Conservation (phyloP, 2,329 filamentous ascomycete genomes). For the Hypoxylon rubiginosum region DNA sequence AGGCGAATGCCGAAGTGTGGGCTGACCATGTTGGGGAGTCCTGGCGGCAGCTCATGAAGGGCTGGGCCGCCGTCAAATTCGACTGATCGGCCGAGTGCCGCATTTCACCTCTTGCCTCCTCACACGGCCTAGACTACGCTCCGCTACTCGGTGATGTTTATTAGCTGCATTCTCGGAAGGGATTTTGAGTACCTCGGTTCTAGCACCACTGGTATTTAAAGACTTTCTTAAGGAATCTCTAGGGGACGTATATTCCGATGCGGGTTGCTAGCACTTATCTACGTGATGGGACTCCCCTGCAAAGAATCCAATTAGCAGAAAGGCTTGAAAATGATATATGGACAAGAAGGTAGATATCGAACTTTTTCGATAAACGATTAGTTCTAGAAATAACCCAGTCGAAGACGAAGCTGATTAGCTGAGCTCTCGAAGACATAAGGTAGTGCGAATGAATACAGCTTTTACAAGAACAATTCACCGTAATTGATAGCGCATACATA, state of each 20-base stretch:
- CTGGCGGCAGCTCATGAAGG: conserved; percentile 57
- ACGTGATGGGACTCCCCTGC: not conserved
- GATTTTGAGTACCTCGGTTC: not conserved
- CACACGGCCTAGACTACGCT: not conserved
- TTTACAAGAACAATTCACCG: not conserved
- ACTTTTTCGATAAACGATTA: not conserved
- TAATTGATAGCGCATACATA: not conserved
- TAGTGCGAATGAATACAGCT: not conserved
- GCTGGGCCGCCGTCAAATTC: conserved; percentile 54
- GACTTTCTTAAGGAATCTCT: not conserved
- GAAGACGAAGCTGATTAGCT: not conserved
- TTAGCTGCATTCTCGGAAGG: not conserved
- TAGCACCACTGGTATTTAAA: not conserved
- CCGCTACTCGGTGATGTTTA: not conserved
- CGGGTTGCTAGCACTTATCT: not conserved
- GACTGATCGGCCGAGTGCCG: conserved; percentile 46
- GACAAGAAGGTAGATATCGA: not conserved
- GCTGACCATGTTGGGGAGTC: conserved; percentile 53
- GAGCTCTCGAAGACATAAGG: not conserved
- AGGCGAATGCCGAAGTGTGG: conserved; percentile 54
- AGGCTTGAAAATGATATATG: not conserved
- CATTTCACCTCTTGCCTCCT: not conserved
- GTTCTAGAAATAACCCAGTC: not conserved
- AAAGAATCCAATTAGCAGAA: not conserved
- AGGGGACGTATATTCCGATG: not conserved